Percentiles rank a stretch among this genome's conserved stretches.
Evolutionary conservation across 2,329 filamentous ascomycete species (phyloP).

Genomic region (Trichoderma endophyticum): DNA sequence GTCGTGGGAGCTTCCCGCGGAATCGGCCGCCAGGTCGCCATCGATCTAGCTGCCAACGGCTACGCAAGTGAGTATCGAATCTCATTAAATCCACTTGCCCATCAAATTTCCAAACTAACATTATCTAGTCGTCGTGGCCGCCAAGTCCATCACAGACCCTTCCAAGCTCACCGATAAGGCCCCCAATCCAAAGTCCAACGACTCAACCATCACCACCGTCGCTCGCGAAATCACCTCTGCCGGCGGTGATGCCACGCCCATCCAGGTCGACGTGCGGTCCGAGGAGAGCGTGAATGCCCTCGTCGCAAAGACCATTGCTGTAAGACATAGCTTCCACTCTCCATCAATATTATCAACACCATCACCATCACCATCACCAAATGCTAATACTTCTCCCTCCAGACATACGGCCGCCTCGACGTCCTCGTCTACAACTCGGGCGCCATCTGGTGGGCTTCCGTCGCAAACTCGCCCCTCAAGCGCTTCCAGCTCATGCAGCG

Average conservation of each 20-base stretch:
- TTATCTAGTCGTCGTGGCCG: slow-evolving; percentile 66
- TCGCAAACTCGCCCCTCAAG: slow-evolving; percentile 69
- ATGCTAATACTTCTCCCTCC: neutral
- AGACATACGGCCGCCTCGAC: slow-evolving; percentile 63
- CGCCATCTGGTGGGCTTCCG: slow-evolving; percentile 79
- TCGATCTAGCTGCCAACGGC: slow-evolving; percentile 68
- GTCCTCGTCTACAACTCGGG: slow-evolving; percentile 79
- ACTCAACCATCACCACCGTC: slow-evolving; percentile 79
- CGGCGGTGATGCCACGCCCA: slow-evolving; percentile 61
- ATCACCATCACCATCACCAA: neutral
- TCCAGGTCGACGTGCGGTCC: slow-evolving; percentile 68
- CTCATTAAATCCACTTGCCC: neutral
- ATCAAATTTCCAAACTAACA: neutral
- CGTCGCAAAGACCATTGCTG: slow-evolving; percentile 53
- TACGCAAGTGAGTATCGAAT: slow-evolving; percentile 57
- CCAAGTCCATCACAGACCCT: slow-evolving; percentile 69
- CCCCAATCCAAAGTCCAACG: slow-evolving; percentile 72
- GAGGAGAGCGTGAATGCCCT: slow-evolving; percentile 59
- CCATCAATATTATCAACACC: too few species aligned
- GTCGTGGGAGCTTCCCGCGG: slow-evolving; percentile 75
- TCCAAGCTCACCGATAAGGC: slow-evolving; percentile 48
- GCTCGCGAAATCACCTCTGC: slow-evolving; percentile 66
- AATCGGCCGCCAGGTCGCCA: slow-evolving; percentile 75
- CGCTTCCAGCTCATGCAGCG: slow-evolving; percentile 76
- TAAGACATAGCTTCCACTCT: slow-evolving; percentile 7